Base-by-base conservation (phyloP, 2,329 filamentous ascomycete genomes). In the Aspergillus quadricinctus region DNA sequence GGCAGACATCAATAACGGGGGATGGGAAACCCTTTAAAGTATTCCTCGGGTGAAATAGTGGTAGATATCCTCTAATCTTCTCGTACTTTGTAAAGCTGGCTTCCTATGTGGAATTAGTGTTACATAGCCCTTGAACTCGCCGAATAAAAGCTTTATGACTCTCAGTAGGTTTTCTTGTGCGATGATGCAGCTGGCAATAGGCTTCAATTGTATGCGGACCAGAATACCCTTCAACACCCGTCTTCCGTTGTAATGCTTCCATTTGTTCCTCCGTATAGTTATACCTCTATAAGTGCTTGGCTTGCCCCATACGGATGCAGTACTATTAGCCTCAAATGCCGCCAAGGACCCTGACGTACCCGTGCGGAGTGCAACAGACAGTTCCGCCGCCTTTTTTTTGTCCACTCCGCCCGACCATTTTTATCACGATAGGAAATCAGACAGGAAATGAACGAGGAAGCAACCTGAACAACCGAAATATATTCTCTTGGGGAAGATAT, bases 1-100 rank as follows among this genome's bases (percentile, higher is more conserved):
- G 78, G 88, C 90, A 14, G 94, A 99, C 72, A 91, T 97, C 48
- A 99, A 99, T 70, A 97, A 91, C 66, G 94, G 94, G 0, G 94
- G 94, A 0, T 99, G 94, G 94, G 94, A 99, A 78, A 97, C 72
- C 55, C 72, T 77, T 21, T 77, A 66, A 68, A 58, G 58, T 8
- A 46, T 52, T 43, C 14, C 6, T 5, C 4, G 14, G 31, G 14
- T n/a, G 31, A 37, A 35, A 17, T 37, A 37, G 31, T 3, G 14
- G 17, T 48, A 31, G 27, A 28, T 60, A 48, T n/a, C 27, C 57
- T 28, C 50, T 23, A 14, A n/a, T 14, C 37, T 58, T 27, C 21
- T 48, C 53, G 17, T 41, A 19, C 23, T 27, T 46, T 50, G 48
- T 51, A 11, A 7, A 37, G 45, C 23, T 23, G 3, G 23, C 23